Evolutionary conservation across 1,139 yeast genomes (phyloP), one percentile per base, ranked within the genome.

Genomic region (Suhomyces kunorum): DNA sequence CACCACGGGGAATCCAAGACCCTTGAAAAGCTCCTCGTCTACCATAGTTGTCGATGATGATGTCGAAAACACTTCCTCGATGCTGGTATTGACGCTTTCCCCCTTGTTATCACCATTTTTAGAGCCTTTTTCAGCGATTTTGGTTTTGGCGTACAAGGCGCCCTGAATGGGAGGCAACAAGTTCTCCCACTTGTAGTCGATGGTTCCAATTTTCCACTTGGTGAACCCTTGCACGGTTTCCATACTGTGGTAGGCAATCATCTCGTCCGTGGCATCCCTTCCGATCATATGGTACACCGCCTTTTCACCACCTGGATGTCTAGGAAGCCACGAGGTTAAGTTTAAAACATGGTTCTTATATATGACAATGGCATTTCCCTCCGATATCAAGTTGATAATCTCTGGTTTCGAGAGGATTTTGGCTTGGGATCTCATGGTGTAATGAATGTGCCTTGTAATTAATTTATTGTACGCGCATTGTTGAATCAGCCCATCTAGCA

Each of bases 151-250:
- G 56, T 76, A 84, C 4, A 58, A 53, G 0, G 88, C 96, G 6
- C 96, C 95, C 61, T 87, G 96, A 46, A 89, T 86, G 0, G 97
- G 97, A 5, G 97, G 96, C 26, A 85, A 58, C 56, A 87, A 64
- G 58, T 87, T 85, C 39, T 71, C 71, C 96, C 96, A 88, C 4
- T 68, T 66, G 42, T 68, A 58, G 42, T 80, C 78, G 6, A 87
- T 77, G 20, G 54, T 55, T 1, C 96, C 96, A 9, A 88, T 71
- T 43, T 66, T 74, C 76, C 78, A 89, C 31, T 63, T 70, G 9
- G 56, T 56, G 59, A 87, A 83, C 0, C 60, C 57, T 3, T 49
- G 42, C 11, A 75, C 63, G 0, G 95, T 76, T 36, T 79, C 83
- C 13, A 71, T 76, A 23, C 80, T 63, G 56, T 88, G 96, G 55